Evolutionary conservation across 345 rosid genomes (phyloP), one percentile per base, ranked within the genome.

Genomic region (Sisymbrium irio): DNA sequence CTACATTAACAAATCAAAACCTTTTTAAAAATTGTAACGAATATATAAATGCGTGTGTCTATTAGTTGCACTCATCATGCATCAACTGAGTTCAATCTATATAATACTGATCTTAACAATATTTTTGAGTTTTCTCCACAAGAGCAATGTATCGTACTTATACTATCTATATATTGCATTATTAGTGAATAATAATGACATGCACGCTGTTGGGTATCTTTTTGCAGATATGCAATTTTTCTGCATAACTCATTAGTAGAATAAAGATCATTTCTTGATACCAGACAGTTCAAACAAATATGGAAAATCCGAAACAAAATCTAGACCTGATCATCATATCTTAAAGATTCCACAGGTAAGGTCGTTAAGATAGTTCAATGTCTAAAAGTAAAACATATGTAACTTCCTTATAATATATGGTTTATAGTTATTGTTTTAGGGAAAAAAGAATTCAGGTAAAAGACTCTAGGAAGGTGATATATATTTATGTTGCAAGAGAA

Each of bases 111-210:
- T 44, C 42, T 20, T 62, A 44, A 42, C 42, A 44, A 53, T 62
- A 45, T 41, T 68, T 75, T 51, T 50, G 62, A 67, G 41, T 51
- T 30, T 41, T 58, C 15, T 40, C 36, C 65, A 35, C 58, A 69
- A 44, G 74, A 69, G 75, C 65, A 62, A 44, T 69, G 79, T 61
- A 68, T 61, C 58, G 25, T 27, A 27, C 4, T 27, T 54, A 60
- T 67, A 59, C 11, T 39, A 49, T 22, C 17, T 8, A 32, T 27
- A 27, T 27, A 27, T 27, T 61, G 41, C 40, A 59, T 49, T 67
- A 74, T 58, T 75, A 19, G 59, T 53, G 56, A 51, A n/a, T 51
- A 76, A 76, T 76, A 54, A 76, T 76, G 79, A 61, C 69, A 76
- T 67, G 78, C 74, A 67, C 65, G 75, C 75, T 62, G 75, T 69